phyloP scores from a whole-genome alignment of 768 basidiomycete species.

The Trichaptum fuscoviolaceum region DNA sequence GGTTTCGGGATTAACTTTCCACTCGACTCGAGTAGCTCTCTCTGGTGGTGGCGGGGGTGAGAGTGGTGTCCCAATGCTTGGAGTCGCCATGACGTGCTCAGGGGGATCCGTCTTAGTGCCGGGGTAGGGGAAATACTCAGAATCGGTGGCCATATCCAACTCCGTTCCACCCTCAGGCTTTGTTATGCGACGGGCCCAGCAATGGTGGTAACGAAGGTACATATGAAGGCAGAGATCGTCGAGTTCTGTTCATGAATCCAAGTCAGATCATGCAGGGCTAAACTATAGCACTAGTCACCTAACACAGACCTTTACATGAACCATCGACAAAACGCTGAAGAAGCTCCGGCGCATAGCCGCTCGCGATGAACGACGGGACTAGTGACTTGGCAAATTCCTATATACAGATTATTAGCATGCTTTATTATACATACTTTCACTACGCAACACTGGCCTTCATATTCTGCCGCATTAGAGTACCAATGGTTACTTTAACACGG shows the following conservation, averaged over 20 bases:
- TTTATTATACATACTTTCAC: not conserved
- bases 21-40: not conserved
- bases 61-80: not conserved
- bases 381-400: constrained; percentile 3
- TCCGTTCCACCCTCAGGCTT: not conserved
- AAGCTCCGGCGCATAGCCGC: not conserved
- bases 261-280: not conserved
- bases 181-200: not conserved
- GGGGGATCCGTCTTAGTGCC: too few relatives aligned
- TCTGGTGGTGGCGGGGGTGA: not conserved
- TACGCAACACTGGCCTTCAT: not conserved
- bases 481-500: not conserved
- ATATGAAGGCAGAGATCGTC: not conserved
- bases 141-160: not conserved
- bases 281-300: not conserved
- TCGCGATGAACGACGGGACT: not conserved
- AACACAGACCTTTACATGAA: not conserved
- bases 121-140: not conserved
- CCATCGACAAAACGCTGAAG: constrained; percentile 1
- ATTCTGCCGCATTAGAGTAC: not conserved
- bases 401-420: not conserved
- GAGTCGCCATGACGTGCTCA: not conserved
- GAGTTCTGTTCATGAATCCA: not conserved
- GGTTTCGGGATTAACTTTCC: not conserved
- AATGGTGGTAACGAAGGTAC: constrained; percentile 2